These are phyloP conservation scores for Bryopsis sp. DNA, from an alignment of 139 green algal species.

Conservation along the genomic window DNA sequence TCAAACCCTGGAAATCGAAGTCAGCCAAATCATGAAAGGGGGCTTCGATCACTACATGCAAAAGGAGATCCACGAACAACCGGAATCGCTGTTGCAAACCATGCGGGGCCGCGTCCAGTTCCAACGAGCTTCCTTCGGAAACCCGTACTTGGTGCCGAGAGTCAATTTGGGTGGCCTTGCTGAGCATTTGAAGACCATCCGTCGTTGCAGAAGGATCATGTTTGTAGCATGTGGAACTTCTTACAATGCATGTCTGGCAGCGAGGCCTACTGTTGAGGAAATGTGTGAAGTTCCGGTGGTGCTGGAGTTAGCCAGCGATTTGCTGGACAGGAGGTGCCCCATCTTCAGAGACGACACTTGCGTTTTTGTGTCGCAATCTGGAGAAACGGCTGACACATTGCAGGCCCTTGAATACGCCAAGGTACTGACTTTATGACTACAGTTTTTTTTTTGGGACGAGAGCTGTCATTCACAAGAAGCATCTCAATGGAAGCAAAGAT, in stretches of 20 bases:
- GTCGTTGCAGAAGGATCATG: conserved; percentile 69
- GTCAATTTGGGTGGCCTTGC: conserved; percentile 75
- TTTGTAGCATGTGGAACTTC: conserved; percentile 90
- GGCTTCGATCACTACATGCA: conserved; percentile 91
- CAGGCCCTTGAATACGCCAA: conserved; percentile 75
- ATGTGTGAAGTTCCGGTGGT: conserved; percentile 64
- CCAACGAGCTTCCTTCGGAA: conserved; percentile 14
- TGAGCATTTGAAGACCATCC: conserved; percentile 58
- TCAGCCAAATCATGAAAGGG: conserved; percentile 96
- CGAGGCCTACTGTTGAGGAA: conserved; percentile 43
- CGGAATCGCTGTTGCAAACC: conserved; percentile 73
- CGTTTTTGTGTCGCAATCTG: conserved; percentile 88
- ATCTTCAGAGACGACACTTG: conserved; percentile 89
- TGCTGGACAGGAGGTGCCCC: conserved; percentile 78
- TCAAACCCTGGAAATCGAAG: conserved; percentile 86
- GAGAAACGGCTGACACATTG: conserved; percentile 96
- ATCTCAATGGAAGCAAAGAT: no score
- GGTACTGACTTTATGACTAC: conserved; percentile 18
- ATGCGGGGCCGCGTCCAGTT: conserved; percentile 71
- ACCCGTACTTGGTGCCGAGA: conserved; percentile 28
- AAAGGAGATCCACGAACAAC: conserved; percentile 95
- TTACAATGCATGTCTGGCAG: conserved; percentile 80
- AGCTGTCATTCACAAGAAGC: no score
- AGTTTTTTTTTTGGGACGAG: no score
- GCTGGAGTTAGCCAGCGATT: conserved; percentile 87